These are phyloP conservation scores for Paxillus involutus DNA, from an alignment of 768 basidiomycete genomes.

Conservation along the genomic window DNA sequence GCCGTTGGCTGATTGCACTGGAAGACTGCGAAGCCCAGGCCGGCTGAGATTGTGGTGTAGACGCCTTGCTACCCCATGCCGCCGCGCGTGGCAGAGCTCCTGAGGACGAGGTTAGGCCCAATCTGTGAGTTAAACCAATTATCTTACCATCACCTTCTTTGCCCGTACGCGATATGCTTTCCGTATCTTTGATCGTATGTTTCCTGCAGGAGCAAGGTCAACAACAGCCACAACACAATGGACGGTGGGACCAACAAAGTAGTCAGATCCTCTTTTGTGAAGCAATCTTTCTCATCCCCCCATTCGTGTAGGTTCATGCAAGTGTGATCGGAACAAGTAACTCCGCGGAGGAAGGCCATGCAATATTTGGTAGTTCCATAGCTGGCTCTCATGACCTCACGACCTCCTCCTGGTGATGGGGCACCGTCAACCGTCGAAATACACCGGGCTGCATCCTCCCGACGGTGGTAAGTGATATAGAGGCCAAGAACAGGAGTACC, in stretches of 20 bases:
- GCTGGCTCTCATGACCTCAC: constrained; percentile 88
- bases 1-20: constrained; percentile 32
- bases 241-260: constrained; percentile 63
- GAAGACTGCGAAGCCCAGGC: constrained; percentile 18
- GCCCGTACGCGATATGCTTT: constrained; percentile 56
- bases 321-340: constrained; percentile 79
- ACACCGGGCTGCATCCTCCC: constrained; percentile 92
- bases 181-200: constrained; percentile 91
- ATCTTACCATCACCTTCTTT: constrained; percentile 62
- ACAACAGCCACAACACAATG: not conserved
- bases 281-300: constrained; percentile 98
- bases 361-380: constrained; percentile 98
- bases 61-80: constrained; percentile 56
- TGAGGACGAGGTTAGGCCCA: constrained; percentile 13
- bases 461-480: constrained; percentile 93
- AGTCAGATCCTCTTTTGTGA: constrained; percentile 94
- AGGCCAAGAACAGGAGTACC: constrained; percentile 82
- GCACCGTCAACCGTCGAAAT: constrained; percentile 93
- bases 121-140: not conserved
- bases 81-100: constrained; percentile 66
- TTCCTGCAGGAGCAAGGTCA: constrained; percentile 49
- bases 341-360: constrained; percentile 88
- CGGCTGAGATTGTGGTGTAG: constrained; percentile 17
- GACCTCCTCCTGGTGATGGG: constrained; percentile 84
- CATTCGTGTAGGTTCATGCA: constrained; percentile 98